Percentiles rank a stretch among this genome's conserved stretches.
Evolutionary conservation across 495 filamentous ascomycete species (phyloP).

Genomic region (Xylaria castorea): DNA sequence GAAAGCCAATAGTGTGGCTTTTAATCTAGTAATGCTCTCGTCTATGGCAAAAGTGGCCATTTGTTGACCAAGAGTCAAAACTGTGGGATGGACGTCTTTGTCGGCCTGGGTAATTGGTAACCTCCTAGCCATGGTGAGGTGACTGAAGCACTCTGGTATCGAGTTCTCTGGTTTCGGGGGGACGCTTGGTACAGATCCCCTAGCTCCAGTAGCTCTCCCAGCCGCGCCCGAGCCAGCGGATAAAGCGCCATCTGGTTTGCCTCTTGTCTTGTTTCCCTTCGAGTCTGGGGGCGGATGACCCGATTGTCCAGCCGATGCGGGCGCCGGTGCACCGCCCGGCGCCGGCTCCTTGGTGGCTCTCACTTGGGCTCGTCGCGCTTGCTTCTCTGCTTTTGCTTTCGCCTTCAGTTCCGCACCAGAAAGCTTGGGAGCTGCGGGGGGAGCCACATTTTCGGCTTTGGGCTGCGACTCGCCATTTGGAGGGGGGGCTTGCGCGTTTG

Average conservation of each 20-base stretch:
- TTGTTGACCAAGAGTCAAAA: slow-evolving; percentile 85
- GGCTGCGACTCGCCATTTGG: slow-evolving; percentile 36
- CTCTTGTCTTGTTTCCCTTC: slow-evolving; percentile 51
- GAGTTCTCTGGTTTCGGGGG: slow-evolving; percentile 73
- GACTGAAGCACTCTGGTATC: slow-evolving; percentile 75
- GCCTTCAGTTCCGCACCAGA: slow-evolving; percentile 76
- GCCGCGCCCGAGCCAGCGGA: slow-evolving; percentile 38
- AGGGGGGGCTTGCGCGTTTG: slow-evolving; percentile 33
- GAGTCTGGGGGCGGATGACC: slow-evolving; percentile 42
- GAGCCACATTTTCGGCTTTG: slow-evolving; percentile 29
- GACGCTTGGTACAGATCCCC: slow-evolving; percentile 46
- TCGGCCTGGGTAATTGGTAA: slow-evolving; percentile 75
- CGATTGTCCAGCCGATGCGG: slow-evolving; percentile 34
- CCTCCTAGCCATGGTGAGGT: slow-evolving; percentile 79
- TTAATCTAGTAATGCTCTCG: slow-evolving; percentile 86
- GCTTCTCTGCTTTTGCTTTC: slow-evolving; percentile 79
- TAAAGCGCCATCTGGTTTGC: slow-evolving; percentile 56
- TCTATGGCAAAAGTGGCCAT: slow-evolving; percentile 88
- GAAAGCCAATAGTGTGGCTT: slow-evolving; percentile 87
- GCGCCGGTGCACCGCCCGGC: slow-evolving; percentile 37
- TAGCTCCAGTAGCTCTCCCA: slow-evolving; percentile 41
- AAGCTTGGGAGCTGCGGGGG: slow-evolving; percentile 51
- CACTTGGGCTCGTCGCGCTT: slow-evolving; percentile 70
- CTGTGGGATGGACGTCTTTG: slow-evolving; percentile 89
- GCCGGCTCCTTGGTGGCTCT: slow-evolving; percentile 55